Evolutionary conservation across 2,329 filamentous ascomycete genomes (phyloP).

Genomic region (Colletotrichum gloeosporioides): DNA sequence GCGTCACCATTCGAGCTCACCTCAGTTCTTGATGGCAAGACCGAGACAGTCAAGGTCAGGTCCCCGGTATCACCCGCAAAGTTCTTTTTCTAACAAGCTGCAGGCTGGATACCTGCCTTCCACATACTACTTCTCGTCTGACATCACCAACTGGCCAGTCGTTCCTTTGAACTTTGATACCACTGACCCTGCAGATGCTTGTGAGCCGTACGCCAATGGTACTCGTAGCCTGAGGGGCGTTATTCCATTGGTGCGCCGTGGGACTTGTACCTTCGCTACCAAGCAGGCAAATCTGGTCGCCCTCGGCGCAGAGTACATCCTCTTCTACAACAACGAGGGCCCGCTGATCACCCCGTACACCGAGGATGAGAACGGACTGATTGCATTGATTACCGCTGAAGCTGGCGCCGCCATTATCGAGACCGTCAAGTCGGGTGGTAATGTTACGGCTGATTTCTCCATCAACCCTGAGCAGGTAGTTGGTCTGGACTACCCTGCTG

Average conservation of each 20-base stretch:
- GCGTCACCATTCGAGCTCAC: constrained; percentile 32
- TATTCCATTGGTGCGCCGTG: constrained; percentile 35
- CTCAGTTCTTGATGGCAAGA: constrained; percentile 30
- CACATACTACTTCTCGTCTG: constrained; percentile 34
- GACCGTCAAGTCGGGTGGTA: constrained; percentile 27
- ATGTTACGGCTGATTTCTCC: constrained; percentile 35
- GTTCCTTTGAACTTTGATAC: constrained; percentile 31
- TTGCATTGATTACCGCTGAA: constrained; percentile 27
- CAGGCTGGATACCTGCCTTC: constrained; percentile 39
- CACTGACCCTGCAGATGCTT: constrained; percentile 29
- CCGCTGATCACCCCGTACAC: constrained; percentile 21
- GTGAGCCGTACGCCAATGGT: constrained; percentile 27
- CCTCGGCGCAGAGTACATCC: constrained; percentile 31
- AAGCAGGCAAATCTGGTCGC: constrained; percentile 33
- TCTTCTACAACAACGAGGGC: constrained; percentile 34
- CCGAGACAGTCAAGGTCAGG: neutral
- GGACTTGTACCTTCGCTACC: constrained; percentile 33
- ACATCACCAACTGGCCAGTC: constrained; percentile 39
- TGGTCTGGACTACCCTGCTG: constrained; percentile 28
- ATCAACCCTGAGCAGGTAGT: constrained; percentile 27
- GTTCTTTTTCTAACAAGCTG: neutral
- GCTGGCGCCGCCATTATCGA: constrained; percentile 31
- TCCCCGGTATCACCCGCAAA: neutral
- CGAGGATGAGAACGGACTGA: constrained; percentile 13
- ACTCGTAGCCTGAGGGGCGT: constrained; percentile 25